Percentiles rank a stretch among this genome's conserved stretches.
Evolutionary conservation across 306 rosid genomes (phyloP).

Genomic region (Mucuna pruriens): DNA sequence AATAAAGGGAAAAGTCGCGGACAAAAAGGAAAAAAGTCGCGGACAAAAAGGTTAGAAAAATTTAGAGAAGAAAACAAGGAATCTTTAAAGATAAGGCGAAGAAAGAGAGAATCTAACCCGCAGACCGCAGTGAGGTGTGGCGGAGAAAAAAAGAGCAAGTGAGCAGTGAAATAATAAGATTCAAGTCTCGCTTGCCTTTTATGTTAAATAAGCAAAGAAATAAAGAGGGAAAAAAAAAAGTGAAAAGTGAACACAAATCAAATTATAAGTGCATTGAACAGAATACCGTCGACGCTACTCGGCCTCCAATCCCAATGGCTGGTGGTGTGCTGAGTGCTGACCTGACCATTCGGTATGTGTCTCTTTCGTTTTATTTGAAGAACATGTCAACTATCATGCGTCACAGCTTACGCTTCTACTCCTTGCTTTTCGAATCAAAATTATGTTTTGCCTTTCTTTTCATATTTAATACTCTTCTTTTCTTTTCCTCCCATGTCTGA

Average conservation of each 20-base stretch:
- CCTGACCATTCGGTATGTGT: background rate
- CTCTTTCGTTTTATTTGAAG: background rate
- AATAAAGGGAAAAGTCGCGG: background rate
- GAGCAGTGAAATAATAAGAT: background rate
- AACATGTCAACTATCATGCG: background rate
- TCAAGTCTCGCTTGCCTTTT: background rate
- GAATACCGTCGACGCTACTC: background rate
- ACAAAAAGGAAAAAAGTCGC: background rate
- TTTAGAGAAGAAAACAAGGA: background rate
- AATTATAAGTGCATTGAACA: background rate
- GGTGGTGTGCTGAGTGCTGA: background rate
- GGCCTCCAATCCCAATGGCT: background rate
- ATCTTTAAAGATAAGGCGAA: slow-evolving; percentile 10
- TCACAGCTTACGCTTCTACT: slow-evolving; percentile 14
- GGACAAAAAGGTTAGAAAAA: background rate
- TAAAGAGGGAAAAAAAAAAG: background rate
- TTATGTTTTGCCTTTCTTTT: background rate
- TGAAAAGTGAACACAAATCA: background rate
- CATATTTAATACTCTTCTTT: no score
- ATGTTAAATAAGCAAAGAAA: background rate
- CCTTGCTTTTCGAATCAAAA: no score
- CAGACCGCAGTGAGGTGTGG: slow-evolving; percentile 14
- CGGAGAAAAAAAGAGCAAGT: background rate
- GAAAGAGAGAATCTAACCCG: slow-evolving; percentile 1
- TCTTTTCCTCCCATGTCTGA: no score